Conservation (phyloP, 2,329 filamentous ascomycete genomes). For the Harringtonia aguacate region DNA sequence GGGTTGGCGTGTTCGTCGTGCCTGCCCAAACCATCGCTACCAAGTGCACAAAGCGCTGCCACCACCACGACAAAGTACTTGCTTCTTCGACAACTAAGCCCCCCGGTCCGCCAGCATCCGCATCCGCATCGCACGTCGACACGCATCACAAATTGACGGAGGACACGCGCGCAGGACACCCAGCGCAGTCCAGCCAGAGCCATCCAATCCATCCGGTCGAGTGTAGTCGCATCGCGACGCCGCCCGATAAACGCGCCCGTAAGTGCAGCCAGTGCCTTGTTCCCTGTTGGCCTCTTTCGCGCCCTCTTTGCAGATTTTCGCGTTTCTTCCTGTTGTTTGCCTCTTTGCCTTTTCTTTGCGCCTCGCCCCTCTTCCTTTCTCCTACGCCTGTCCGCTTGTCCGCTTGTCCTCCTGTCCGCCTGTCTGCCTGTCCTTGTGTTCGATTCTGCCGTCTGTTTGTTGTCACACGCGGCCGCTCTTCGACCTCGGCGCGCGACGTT, state of each 20-base stretch:
- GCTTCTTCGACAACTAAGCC: not conserved
- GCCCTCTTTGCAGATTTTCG: no score
- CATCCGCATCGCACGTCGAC: not conserved
- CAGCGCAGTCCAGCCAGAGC: not conserved
- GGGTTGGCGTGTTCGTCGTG: conserved; percentile 8
- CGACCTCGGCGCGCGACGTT: not conserved
- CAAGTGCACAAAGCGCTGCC: no score
- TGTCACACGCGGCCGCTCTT: not conserved
- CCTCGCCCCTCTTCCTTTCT: not conserved
- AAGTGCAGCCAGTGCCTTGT: no score
- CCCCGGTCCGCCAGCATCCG: not conserved
- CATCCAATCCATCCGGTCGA: no score
- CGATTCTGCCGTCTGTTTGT: not conserved
- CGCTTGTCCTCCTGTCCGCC: not conserved
- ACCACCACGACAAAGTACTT: not conserved
- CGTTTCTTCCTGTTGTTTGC: no score
- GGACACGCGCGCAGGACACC: not conserved
- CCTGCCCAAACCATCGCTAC: not conserved
- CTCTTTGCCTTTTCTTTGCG: not conserved
- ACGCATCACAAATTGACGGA: not conserved
- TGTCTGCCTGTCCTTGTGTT: not conserved
- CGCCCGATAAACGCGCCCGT: no score
- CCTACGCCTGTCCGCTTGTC: not conserved
- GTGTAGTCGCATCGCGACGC: no score
- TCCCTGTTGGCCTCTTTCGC: no score